phyloP scores from a whole-genome alignment of 1,284 basidiomycete genomes.

The Papiliotrema terrestris region DNA sequence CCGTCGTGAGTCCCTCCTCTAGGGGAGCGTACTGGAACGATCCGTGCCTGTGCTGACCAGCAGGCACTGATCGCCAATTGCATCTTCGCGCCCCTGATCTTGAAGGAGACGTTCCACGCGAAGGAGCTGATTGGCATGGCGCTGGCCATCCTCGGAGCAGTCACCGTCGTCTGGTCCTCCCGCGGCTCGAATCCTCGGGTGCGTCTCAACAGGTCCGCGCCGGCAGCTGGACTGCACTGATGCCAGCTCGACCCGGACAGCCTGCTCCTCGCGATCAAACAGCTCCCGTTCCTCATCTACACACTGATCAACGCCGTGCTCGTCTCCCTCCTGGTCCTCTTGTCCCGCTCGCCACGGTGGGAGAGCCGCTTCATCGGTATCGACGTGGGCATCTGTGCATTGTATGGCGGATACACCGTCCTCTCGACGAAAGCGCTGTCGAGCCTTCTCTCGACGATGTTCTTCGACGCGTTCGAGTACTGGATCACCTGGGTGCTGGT shows the following conservation, averaged over 20 bases:
- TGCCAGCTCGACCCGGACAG: constrained; percentile 58
- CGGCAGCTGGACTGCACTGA: neutral
- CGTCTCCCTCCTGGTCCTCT: constrained; percentile 57
- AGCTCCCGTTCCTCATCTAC: constrained; percentile 71
- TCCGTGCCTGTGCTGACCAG: neutral
- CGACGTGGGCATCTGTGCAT: constrained; percentile 64
- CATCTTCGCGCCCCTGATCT: constrained; percentile 82
- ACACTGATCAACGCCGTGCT: constrained; percentile 60
- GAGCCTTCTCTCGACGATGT: constrained; percentile 71
- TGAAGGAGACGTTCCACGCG: constrained; percentile 54
- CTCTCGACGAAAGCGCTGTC: constrained; percentile 90
- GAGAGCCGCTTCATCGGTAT: constrained; percentile 73
- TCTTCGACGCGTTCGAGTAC: constrained; percentile 67
- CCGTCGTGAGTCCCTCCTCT: constrained; percentile 64
- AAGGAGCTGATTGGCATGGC: constrained; percentile 83
- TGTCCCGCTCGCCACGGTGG: constrained; percentile 59
- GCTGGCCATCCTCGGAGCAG: constrained; percentile 76
- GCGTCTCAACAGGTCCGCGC: neutral
- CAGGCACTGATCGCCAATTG: constrained; percentile 85
- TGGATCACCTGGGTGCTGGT: constrained; percentile 77
- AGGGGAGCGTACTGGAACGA: too few relatives aligned
- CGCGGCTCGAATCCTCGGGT: constrained; percentile 66
- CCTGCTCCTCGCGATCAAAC: constrained; percentile 67
- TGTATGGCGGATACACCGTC: constrained; percentile 85
- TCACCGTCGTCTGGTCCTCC: constrained; percentile 84